These are phyloP conservation scores for Psilocybe cubensis DNA, from an alignment of 768 basidiomycete genomes.

Conservation along the genomic window DNA sequence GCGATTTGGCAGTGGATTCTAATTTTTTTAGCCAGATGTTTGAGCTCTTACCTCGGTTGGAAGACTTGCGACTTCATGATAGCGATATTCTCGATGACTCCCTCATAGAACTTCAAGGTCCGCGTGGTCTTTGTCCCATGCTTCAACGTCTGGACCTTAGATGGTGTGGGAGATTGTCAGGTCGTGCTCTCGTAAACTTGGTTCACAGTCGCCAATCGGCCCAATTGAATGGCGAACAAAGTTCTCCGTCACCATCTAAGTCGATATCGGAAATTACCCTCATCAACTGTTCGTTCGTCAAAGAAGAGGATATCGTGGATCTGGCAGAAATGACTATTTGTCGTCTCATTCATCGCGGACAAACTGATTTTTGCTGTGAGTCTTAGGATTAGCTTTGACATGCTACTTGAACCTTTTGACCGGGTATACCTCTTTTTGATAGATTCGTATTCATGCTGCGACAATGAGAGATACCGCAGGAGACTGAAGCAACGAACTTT, in stretches of 20 bases:
- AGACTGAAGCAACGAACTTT: slow-evolving; percentile 39
- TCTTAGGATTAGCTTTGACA: slow-evolving; percentile 11
- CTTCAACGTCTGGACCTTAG: slow-evolving; percentile 55
- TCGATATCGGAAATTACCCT: slow-evolving; percentile 44
- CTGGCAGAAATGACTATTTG: slow-evolving; percentile 52
- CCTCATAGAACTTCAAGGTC: slow-evolving; percentile 40
- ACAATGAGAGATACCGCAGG: slow-evolving; percentile 58
- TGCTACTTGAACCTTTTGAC: background rate
- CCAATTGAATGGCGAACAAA: background rate
- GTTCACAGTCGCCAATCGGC: slow-evolving; percentile 40
- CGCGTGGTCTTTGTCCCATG: slow-evolving; percentile 46
- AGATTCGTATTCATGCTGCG: slow-evolving; percentile 55
- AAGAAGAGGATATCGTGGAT: slow-evolving; percentile 55
- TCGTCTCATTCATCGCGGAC: slow-evolving; percentile 42
- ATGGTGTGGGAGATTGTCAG: slow-evolving; percentile 61
- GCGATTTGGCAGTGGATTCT: slow-evolving; percentile 48
- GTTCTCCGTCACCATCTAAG: slow-evolving; percentile 5
- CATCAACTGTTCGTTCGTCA: slow-evolving; percentile 61
- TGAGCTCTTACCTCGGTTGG: slow-evolving; percentile 37
- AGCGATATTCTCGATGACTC: slow-evolving; percentile 57
- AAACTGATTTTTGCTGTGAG: slow-evolving; percentile 60
- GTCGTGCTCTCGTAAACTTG: slow-evolving; percentile 51
- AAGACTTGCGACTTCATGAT: slow-evolving; percentile 58
- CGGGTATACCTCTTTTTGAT: slow-evolving; percentile 6
- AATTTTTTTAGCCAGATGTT: slow-evolving; percentile 36